Percentiles rank a stretch among this genome's conserved stretches.
Evolutionary conservation across 2,329 filamentous ascomycete species (phyloP).

Genomic region (Talaromyces sp.): DNA sequence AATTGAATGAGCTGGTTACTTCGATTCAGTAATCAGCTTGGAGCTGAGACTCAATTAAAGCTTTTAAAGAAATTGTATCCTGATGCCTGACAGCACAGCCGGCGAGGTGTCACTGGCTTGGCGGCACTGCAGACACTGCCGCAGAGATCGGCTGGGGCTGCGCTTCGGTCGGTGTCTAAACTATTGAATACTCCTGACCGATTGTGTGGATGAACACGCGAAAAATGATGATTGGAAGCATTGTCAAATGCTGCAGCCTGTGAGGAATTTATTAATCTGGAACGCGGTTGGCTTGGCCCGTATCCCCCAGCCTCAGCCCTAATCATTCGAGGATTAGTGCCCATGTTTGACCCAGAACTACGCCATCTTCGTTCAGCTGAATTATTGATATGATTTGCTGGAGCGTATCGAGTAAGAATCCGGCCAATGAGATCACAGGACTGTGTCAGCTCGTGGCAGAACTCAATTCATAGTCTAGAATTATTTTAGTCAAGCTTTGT

Average conservation of each 20-base stretch:
- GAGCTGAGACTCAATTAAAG: background rate
- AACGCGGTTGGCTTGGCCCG: background rate
- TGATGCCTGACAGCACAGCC: constrained; percentile 4
- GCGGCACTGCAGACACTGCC: constrained; percentile 5
- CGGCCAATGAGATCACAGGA: background rate
- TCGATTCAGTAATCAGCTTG: background rate
- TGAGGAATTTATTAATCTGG: background rate
- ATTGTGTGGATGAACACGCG: background rate
- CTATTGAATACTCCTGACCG: background rate
- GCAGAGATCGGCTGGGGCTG: background rate
- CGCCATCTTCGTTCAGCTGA: background rate
- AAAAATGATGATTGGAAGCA: background rate
- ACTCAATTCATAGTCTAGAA: background rate
- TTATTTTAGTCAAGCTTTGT: background rate
- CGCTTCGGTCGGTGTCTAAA: background rate
- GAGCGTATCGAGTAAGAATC: background rate
- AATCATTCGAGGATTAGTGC: constrained; percentile 1
- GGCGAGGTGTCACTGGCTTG: background rate
- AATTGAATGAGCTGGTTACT: background rate
- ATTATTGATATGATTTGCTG: background rate
- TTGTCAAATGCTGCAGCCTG: background rate
- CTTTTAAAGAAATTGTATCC: background rate
- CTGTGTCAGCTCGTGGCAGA: background rate
- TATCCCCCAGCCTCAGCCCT: background rate
- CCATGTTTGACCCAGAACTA: background rate